Base-by-base conservation (phyloP, 805 yeast genomes). In the Zygosaccharomyces kombuchaensis region DNA sequence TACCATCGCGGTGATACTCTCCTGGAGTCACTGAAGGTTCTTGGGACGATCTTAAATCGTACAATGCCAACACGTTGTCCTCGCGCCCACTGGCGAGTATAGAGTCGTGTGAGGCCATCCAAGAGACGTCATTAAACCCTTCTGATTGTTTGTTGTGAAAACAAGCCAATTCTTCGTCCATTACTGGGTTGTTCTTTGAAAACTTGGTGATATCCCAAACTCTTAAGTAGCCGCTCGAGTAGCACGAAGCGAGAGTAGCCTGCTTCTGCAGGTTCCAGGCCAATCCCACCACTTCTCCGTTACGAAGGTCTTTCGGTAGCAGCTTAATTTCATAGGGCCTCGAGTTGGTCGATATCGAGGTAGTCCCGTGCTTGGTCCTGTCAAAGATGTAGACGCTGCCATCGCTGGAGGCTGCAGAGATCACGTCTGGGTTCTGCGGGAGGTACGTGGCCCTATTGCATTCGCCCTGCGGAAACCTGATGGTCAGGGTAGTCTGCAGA, bases 361-460 rank as follows among this genome's bases (percentile, higher is more conserved):
- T 68, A 1, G 88, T 74, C 2, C 65, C 60, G 62, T 87, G 95
- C 60, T 87, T 88, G 0, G 97, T 89, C 54, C 93, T 73, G 63
- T 90, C 95, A 63, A 82, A 87, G 3, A 90, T 66, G 42, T 74
- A 78, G 9, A 83, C 70, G 10, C 75, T 69, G 1, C 96, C 96
- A 26, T 68, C 62, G 34, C 83, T 78, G 35, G 85, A 79, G 8
- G 81, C 78, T 14, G 88, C 76, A 1, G 90, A 87, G 4, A 90
- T 72, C 4, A 90, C 58, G 57, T 89, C 93, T 1, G 93, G 93
- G 57, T 90, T 90, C 54, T 84, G 91, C 0, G 96, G 95, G 81
- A 86, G 78, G 56, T 77, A 78, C 30, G 83, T 72, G 0, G 85
- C 81, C 50, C 78, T 76, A 59, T 87, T 87, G 45, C 89, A 82